Base-by-base conservation (phyloP, 2,329 filamentous ascomycete species). In the Colletotrichum graminicola region DNA sequence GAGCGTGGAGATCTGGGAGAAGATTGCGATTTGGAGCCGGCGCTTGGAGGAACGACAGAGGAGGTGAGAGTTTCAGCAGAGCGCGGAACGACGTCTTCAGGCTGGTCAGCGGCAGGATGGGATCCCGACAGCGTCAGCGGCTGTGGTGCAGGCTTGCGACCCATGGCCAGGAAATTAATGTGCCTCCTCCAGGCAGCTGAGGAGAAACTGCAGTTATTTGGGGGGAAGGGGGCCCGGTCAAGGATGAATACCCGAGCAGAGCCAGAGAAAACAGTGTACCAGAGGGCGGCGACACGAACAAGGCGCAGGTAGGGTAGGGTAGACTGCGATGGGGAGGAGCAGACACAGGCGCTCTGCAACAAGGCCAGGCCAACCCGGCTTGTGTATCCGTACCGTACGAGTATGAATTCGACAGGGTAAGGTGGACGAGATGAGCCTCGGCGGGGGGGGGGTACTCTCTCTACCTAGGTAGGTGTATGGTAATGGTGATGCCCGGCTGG, bases 71-170 rank as follows among this genome's bases (percentile, higher is more conserved):
- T 78, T 79, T 79, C 79, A 77, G 76, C 73, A 75, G 75, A 75
- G 62, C 74, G 75, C 74, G 76, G 75, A 8, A 78, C 76, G 68
- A 77, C 76, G 71, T 77, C 66, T 66, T 67, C 76, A 71, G 73
- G 72, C 73, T 73, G 75, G 74, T 80, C 79, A 75, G 77, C 74
- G 75, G 76, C 75, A 73, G 76, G 79, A 74, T 80, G 75, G 74
- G 77, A 73, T 67, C 83, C 83, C 76, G 83, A 82, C 80, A 89
- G 83, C 78, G 84, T 81, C 81, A 89, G 84, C 81, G 88, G 87
- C 83, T 89, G 85, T 75, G 87, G 88, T 80, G 84, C 86, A 77
- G 85, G 81, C 81, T 88, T 90, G 79, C 87, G 88, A 82, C 84
- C 87, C 87, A 89, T 89, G 59, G 54, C 55, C 41, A 64, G 69